Conservation (phyloP, 176 grass and related monocot genomes). For the Hordeum vulgare region MorexV3_pseudomolecules_assembly NC_058521.1:608007848-608008347, state of each 20-base stretch:
- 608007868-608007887: neutral
- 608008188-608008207: no score
- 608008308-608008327: conserved; percentile 62
- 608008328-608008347: conserved; percentile 66
- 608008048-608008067: conserved; percentile 2
- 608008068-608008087: no score
- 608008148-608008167: no score
- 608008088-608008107: no score
- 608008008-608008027: conserved; percentile 6
- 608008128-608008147: no score
- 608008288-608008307: no score
- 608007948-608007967: conserved; percentile 26
- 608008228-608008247: no score
- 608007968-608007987: neutral
- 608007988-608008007: neutral
- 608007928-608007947: conserved; percentile 81
- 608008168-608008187: no score
- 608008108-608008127: no score
- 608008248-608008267: no score
- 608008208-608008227: no score
- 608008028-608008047: conserved; percentile 6
- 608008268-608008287: no score
- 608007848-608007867: neutral
- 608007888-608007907: conserved; percentile 56
- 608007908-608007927: conserved; percentile 49